Evolutionary conservation across 192 early-diverging fungal species (phyloP).

Genomic region (Coemansia asiatica): DNA sequence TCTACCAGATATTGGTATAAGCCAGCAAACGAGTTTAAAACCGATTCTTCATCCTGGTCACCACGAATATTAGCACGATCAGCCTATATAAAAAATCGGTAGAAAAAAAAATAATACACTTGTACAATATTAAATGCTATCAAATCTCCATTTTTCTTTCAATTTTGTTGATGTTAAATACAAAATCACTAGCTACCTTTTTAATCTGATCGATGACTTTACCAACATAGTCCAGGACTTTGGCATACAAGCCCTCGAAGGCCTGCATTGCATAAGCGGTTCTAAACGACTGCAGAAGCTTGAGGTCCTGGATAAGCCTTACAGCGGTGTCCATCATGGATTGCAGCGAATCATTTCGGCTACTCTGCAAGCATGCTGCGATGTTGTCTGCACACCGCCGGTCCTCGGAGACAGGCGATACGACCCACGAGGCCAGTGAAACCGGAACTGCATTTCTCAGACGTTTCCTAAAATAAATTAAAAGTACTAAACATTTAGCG

Average conservation of each 20-base stretch:
- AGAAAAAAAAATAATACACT: neutral
- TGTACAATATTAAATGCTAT: too few species aligned
- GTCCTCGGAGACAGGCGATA: conserved; percentile 22
- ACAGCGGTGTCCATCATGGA: conserved; percentile 33
- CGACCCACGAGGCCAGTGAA: conserved; percentile 7
- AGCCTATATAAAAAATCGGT: conserved; percentile 23
- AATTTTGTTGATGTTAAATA: too few species aligned
- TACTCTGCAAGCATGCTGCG: conserved; percentile 13
- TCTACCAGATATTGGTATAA: conserved; percentile 49
- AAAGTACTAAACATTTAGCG: neutral
- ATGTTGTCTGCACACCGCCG: conserved; percentile 17
- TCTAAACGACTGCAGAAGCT: conserved; percentile 22
- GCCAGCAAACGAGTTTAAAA: conserved; percentile 30
- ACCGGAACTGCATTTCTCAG: conserved; percentile 23
- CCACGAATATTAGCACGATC: conserved; percentile 7
- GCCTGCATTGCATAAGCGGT: conserved; percentile 18
- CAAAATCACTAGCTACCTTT: conserved; percentile 23
- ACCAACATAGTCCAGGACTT: conserved; percentile 39
- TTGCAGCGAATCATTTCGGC: conserved; percentile 13
- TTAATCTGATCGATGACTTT: conserved; percentile 24
- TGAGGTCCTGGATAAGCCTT: conserved; percentile 41
- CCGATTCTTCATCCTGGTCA: conserved; percentile 16
- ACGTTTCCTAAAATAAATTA: conserved; percentile 36
- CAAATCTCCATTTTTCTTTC: too few species aligned
- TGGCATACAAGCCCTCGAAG: conserved; percentile 32